Evolutionary conservation across 768 basidiomycete species (phyloP).

Genomic region (Trichaptum fuscoviolaceum): DNA sequence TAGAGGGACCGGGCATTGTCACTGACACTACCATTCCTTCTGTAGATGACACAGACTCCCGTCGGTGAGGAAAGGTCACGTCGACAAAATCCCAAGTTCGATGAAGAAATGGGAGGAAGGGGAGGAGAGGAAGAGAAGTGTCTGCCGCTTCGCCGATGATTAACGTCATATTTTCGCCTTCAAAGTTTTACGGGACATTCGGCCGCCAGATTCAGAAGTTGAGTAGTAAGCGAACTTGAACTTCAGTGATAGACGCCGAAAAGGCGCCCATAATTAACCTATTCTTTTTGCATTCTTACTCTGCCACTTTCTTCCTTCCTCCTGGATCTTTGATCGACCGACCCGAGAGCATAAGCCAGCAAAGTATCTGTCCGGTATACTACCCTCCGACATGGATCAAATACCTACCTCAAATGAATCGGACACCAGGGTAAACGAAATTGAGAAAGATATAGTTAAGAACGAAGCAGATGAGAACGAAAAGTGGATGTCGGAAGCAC

Average conservation of each 20-base stretch:
- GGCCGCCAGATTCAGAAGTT: background rate
- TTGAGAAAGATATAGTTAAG: background rate
- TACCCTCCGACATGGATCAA: background rate
- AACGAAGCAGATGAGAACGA: background rate
- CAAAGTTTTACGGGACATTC: background rate
- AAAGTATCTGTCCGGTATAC: too few species aligned
- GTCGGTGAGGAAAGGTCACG: background rate
- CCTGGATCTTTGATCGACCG: background rate
- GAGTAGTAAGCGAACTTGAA: too few species aligned
- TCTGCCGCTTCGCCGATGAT: background rate
- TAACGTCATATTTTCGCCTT: background rate
- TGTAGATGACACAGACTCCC: background rate
- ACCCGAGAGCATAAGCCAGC: too few species aligned
- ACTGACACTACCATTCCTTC: background rate
- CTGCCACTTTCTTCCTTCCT: background rate
- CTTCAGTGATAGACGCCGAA: background rate
- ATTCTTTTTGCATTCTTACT: background rate
- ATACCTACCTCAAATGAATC: background rate
- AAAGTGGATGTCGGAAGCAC: conserved; percentile 1
- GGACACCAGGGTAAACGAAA: background rate
- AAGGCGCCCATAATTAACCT: background rate
- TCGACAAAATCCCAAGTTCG: background rate
- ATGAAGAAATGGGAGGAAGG: background rate
- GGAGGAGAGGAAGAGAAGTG: background rate
- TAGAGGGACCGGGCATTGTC: background rate